Conservation (phyloP, 805 yeast species). For the Ogataea sp. region DNA sequence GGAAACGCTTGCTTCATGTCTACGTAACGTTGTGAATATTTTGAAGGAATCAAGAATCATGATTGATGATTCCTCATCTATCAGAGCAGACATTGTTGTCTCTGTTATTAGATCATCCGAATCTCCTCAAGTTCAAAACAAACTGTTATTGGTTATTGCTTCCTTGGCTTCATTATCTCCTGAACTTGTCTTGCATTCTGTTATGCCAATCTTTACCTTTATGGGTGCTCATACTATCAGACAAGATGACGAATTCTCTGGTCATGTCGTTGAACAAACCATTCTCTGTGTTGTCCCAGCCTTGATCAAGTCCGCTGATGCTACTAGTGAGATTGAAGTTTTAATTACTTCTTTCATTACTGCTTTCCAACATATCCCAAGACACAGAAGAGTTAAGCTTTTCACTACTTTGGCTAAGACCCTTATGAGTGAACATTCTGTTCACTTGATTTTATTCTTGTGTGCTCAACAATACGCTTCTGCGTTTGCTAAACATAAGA, state of each 20-base stretch:
- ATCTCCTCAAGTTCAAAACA: slow-evolving; percentile 93
- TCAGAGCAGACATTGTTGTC: slow-evolving; percentile 86
- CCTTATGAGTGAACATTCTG: slow-evolving; percentile 56
- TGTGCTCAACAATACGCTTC: slow-evolving; percentile 72
- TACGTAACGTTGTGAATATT: slow-evolving; percentile 58
- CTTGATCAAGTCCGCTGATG: slow-evolving; percentile 43
- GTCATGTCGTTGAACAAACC: slow-evolving; percentile 87
- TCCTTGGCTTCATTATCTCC: slow-evolving; percentile 85
- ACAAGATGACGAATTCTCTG: slow-evolving; percentile 94
- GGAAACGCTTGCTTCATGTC: slow-evolving; percentile 81
- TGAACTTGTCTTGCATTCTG: slow-evolving; percentile 86
- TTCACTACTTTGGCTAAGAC: slow-evolving; percentile 74
- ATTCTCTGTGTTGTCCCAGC: slow-evolving; percentile 89
- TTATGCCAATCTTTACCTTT: slow-evolving; percentile 98
- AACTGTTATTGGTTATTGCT: slow-evolving; percentile 75
- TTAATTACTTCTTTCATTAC: slow-evolving; percentile 84
- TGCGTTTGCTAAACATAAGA: slow-evolving; percentile 44
- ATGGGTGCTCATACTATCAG: slow-evolving; percentile 98
- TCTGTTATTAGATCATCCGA: slow-evolving; percentile 82
- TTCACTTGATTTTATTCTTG: slow-evolving; percentile 67
- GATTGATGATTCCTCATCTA: slow-evolving; percentile 48
- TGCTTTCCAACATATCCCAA: slow-evolving; percentile 92
- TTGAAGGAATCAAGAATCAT: slow-evolving; percentile 33
- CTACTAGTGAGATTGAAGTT: slow-evolving; percentile 67
- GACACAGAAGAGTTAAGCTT: slow-evolving; percentile 86